Percentiles rank a stretch among this genome's conserved stretches.
phyloP scores from a whole-genome alignment of 306 rosid species.

The Lathyrus tuberosus region DNA sequence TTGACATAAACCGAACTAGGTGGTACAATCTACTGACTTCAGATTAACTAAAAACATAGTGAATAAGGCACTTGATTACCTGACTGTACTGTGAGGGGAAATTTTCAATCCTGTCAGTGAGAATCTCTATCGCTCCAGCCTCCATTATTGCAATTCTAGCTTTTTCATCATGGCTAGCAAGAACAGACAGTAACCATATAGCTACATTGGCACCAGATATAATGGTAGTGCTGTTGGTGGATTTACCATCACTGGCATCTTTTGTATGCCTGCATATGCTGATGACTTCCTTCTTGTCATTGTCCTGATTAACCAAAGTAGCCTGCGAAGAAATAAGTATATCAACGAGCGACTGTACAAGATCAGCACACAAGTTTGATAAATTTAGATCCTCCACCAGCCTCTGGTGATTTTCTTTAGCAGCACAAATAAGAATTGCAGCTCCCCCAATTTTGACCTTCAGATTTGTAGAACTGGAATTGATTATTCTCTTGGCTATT shows the following conservation, averaged over 20 bases:
- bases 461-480: conserved; percentile 61
- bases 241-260: conserved; percentile 51
- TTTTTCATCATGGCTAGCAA: conserved; percentile 87
- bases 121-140: conserved; percentile 86
- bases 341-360: conserved; percentile 80
- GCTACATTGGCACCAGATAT: conserved; percentile 72
- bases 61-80: conserved; percentile 56
- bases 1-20: conserved; percentile 24
- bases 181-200: conserved; percentile 81
- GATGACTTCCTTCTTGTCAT: conserved; percentile 56
- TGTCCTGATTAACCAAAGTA: conserved; percentile 47
- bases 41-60: conserved; percentile 23
- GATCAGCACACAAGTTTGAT: conserved; percentile 63
- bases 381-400: conserved; percentile 79
- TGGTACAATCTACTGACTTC: conserved; percentile 22
- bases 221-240: conserved; percentile 55
- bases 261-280: conserved; percentile 66
- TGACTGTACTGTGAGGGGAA: conserved; percentile 70
- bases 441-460: conserved; percentile 84
- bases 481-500: conserved; percentile 74
- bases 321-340: conserved; percentile 60
- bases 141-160: conserved; percentile 81
- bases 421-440: conserved; percentile 90
- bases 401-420: conserved; percentile 81
- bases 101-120: conserved; percentile 74